These are phyloP conservation scores for Penicillium frequentans DNA, from an alignment of 2,329 filamentous ascomycete species.

Conservation along the genomic window DNA sequence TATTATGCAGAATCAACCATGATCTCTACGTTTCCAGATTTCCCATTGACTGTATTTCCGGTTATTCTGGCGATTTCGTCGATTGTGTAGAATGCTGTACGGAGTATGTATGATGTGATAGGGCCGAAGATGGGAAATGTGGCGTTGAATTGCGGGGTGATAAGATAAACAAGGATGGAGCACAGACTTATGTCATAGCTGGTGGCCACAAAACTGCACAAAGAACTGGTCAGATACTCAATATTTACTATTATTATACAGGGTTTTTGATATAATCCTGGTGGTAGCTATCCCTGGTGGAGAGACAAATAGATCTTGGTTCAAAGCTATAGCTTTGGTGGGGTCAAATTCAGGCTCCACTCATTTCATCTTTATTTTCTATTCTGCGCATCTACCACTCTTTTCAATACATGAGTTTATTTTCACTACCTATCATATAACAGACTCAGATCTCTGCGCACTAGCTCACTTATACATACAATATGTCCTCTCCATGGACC, in stretches of 20 bases:
- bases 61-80: background rate
- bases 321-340: background rate
- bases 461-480: background rate
- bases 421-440: background rate
- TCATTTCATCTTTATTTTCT: background rate
- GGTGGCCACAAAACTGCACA: background rate
- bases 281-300: background rate
- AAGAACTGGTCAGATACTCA: background rate
- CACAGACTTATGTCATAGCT: background rate
- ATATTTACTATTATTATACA: background rate
- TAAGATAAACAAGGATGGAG: background rate
- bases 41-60: background rate
- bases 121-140: background rate
- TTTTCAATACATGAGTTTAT: background rate
- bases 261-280: background rate
- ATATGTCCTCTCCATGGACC: background rate
- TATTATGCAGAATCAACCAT: constrained; percentile 12
- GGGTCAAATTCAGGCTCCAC: background rate
- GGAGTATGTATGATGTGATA: no score
- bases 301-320: background rate
- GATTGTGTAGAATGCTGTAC: no score
- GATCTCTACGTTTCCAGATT: background rate
- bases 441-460: background rate
- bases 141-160: background rate
- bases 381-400: background rate